Evolutionary conservation across 176 grass and related monocot species (phyloP).

Genomic region (Aegilops longissima): DNA sequence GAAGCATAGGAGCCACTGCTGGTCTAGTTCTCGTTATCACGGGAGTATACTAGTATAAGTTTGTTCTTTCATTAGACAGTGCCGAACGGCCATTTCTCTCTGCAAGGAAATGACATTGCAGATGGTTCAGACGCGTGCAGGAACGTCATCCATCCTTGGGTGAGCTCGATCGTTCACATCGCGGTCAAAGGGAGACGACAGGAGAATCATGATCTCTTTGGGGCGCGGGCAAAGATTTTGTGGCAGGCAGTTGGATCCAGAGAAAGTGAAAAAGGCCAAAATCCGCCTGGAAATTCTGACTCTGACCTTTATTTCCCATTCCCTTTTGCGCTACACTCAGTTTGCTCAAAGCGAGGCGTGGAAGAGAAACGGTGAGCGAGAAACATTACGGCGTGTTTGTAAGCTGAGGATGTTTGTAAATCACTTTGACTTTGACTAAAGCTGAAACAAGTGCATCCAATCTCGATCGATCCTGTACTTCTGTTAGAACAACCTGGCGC

Average conservation of each 20-base stretch:
- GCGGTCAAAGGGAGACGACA: conserved; percentile 22
- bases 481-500: too few species aligned
- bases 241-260: background rate
- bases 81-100: background rate
- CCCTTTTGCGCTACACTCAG: background rate
- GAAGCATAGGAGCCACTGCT: background rate
- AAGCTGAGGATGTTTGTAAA: too few species aligned
- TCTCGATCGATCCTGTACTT: too few species aligned
- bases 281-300: background rate
- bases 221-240: conserved; percentile 17
- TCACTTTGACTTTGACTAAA: too few species aligned
- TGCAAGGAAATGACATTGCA: conserved; percentile 7
- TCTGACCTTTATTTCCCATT: background rate
- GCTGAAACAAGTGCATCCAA: too few species aligned
- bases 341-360: background rate
- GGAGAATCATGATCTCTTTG: conserved; percentile 16
- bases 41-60: too few species aligned
- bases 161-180: background rate
- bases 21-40: background rate
- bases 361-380: background rate
- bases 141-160: background rate
- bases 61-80: background rate
- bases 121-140: background rate
- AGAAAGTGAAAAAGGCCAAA: conserved; percentile 4
- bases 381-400: background rate